phyloP scores from a whole-genome alignment of 2,329 filamentous ascomycete species.

The Colletotrichum liriopes region DNA sequence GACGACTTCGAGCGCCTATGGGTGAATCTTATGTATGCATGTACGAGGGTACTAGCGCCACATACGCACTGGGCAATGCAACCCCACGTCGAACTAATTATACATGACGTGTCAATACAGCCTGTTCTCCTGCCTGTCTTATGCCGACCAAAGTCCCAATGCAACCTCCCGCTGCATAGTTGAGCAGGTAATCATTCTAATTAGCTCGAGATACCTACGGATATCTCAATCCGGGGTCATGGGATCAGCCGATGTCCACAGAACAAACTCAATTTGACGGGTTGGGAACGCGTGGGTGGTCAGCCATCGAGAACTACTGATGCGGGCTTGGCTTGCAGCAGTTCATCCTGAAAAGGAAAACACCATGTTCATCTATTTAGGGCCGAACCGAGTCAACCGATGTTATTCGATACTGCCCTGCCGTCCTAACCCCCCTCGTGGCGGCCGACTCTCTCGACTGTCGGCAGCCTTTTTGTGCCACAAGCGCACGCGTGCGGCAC shows the following conservation, averaged over 20 bases:
- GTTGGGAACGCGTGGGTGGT: neutral
- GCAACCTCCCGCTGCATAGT: slow-evolving; percentile 8
- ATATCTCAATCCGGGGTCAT: neutral
- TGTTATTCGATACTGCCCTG: neutral
- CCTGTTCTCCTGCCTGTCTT: neutral
- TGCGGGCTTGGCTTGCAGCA: neutral
- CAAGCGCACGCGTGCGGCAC: neutral
- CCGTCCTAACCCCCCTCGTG: too few relatives aligned
- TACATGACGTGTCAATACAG: slow-evolving; percentile 10
- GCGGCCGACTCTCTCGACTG: neutral
- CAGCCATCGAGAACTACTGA: neutral
- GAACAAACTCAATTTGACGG: neutral
- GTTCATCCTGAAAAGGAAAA: neutral
- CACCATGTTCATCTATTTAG: slow-evolving; percentile 4
- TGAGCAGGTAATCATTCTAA: neutral
- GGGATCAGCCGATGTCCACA: too few relatives aligned
- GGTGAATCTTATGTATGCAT: neutral
- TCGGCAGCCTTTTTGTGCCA: neutral
- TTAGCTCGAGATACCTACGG: too few relatives aligned
- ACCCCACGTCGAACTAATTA: neutral
- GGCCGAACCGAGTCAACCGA: neutral
- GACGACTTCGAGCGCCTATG: neutral
- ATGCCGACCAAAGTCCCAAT: neutral
- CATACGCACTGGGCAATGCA: neutral
- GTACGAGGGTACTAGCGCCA: neutral